Conservation (phyloP, 2,329 filamentous ascomycete genomes). For the Cladophialophora bantiana region DNA sequence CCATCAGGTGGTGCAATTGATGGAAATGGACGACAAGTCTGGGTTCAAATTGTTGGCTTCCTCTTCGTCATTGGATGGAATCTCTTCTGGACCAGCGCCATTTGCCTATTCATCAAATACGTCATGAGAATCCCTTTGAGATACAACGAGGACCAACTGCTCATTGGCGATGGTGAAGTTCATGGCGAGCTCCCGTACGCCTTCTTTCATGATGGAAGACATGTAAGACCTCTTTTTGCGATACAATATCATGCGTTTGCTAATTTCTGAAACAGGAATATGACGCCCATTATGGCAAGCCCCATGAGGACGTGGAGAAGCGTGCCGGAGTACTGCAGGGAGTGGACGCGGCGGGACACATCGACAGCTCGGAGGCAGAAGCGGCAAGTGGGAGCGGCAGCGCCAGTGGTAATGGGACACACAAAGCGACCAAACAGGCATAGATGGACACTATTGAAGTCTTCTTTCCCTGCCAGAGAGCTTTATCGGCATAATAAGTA, state of each 20-base stretch:
- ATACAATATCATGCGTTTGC: neutral
- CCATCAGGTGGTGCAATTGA: constrained; percentile 58
- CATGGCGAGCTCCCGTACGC: constrained; percentile 57
- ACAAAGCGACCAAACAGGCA: constrained; percentile 31
- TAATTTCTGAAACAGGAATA: constrained; percentile 18
- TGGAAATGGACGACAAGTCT: constrained; percentile 60
- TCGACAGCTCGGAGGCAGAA: constrained; percentile 22
- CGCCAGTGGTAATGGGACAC: constrained; percentile 7
- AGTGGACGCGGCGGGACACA: constrained; percentile 22
- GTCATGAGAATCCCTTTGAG: constrained; percentile 57
- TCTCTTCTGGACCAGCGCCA: constrained; percentile 58
- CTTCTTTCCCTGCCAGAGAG: neutral
- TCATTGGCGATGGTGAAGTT: constrained; percentile 57
- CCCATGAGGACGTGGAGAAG: constrained; percentile 17
- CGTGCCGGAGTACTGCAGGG: constrained; percentile 29
- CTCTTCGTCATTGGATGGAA: constrained; percentile 61
- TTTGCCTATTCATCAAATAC: constrained; percentile 60
- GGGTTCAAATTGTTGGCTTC: constrained; percentile 58
- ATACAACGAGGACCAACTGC: constrained; percentile 55
- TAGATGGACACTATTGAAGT: neutral
- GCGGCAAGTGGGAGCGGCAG: constrained; percentile 21
- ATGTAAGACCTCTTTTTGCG: constrained; percentile 10
- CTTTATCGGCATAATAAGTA: constrained; percentile 3
- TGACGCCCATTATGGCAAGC: constrained; percentile 25
- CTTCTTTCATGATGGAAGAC: constrained; percentile 41